A percentile compares a stretch with the other conserved stretches of the same genome.
Conservation (phyloP, 768 basidiomycete species). For the Tulasnella sp. region DNA sequence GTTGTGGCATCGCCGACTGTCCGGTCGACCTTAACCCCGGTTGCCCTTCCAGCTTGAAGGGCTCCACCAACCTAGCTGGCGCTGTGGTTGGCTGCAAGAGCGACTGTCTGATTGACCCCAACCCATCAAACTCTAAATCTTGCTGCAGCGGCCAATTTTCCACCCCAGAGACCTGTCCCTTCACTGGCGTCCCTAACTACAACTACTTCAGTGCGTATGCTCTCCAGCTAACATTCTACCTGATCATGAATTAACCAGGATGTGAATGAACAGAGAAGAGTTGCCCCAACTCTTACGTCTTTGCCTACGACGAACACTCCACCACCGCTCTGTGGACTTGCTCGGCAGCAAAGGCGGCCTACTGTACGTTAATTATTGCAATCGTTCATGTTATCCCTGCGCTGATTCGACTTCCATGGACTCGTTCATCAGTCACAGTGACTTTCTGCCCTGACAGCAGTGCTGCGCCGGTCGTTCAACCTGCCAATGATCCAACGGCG, state of each 20-base stretch:
- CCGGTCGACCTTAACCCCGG: background rate
- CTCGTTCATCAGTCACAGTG: too few relatives aligned
- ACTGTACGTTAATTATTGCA: too few relatives aligned
- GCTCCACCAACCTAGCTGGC: constrained; percentile 6
- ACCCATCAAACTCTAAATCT: constrained; percentile 12
- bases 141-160: constrained; percentile 13
- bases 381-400: too few relatives aligned
- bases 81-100: constrained; percentile 13
- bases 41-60: constrained; percentile 1
- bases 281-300: constrained; percentile 18
- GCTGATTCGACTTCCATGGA: too few relatives aligned
- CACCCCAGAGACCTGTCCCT: constrained; percentile 19
- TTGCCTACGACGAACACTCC: constrained; percentile 18
- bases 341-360: background rate
- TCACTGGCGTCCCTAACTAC: constrained; percentile 16
- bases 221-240: too few relatives aligned
- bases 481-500: too few relatives aligned
- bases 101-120: constrained; percentile 16
- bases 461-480: too few relatives aligned
- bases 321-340: constrained; percentile 16
- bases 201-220: constrained; percentile 20
- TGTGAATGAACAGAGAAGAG: too few relatives aligned
- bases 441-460: too few relatives aligned
- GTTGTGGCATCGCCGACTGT: constrained; percentile 4
- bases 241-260: too few relatives aligned